phyloP scores from a whole-genome alignment of 345 rosid genomes.

The Brassica carinata region DNA sequence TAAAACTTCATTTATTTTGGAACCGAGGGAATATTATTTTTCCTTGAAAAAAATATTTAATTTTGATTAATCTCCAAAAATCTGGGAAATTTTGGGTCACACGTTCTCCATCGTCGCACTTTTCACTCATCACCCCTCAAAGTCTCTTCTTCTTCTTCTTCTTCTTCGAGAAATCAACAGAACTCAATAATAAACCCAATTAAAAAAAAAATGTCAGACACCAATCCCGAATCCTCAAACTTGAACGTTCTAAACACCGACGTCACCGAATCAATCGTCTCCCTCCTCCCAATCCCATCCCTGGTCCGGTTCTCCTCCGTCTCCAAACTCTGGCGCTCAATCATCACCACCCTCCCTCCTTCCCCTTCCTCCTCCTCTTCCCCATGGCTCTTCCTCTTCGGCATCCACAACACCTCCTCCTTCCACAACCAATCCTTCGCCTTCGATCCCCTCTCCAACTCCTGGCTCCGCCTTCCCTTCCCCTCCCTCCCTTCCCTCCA shows the following conservation, averaged over 20 bases:
- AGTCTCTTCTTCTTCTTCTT: not conserved
- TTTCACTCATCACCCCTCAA: conserved; percentile 25
- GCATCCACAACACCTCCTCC: conserved; percentile 82
- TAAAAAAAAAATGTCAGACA: conserved; percentile 42
- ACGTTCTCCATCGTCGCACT: conserved; percentile 32
- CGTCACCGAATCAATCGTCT: conserved; percentile 60
- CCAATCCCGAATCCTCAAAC: conserved; percentile 34
- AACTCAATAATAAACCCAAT: not conserved
- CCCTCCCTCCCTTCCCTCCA: conserved; percentile 34
- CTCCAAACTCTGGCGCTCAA: conserved; percentile 64
- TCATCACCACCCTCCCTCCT: conserved; percentile 47
- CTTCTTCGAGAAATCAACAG: not conserved
- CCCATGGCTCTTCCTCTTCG: conserved; percentile 93
- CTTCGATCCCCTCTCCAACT: conserved; percentile 66
- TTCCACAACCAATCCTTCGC: conserved; percentile 82
- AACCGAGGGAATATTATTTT: too few relatives aligned
- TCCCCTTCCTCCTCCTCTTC: conserved; percentile 18
- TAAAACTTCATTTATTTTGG: too few relatives aligned
- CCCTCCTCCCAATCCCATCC: conserved; percentile 71
- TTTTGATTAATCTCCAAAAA: not conserved
- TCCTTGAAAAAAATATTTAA: too few relatives aligned
- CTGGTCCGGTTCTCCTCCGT: conserved; percentile 76
- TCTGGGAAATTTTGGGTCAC: conserved; percentile 25
- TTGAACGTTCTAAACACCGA: conserved; percentile 59
- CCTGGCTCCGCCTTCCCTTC: conserved; percentile 77